Base-by-base conservation (phyloP, 495 filamentous ascomycete species). In the Cudoniella acicularis region DNA sequence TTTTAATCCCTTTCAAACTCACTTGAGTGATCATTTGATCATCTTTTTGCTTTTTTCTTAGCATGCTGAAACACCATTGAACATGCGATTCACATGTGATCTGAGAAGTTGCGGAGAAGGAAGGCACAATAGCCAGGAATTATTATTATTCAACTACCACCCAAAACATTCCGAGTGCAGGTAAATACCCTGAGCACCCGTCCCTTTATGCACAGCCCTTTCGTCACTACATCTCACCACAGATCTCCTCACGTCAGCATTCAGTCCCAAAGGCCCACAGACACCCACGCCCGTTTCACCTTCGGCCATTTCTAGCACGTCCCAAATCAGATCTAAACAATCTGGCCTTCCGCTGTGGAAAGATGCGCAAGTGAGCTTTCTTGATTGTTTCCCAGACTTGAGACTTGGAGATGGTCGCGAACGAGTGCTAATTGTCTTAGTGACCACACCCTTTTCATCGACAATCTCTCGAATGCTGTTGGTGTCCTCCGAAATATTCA, bases 141-240 rank as follows among this genome's bases (percentile, higher is more conserved):
- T n/a, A n/a, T n/a, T n/a, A n/a, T n/a, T n/a, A n/a, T n/a, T n/a
- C n/a, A n/a, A n/a, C 24, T 53, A 63, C 61, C 61, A 64, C 2
- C 63, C 63, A 61, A 63, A 67, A 45, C 57, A 42, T 70, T 83
- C 79, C 0, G 73, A 75, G 61, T 76, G 72, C 57, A 80, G 63
- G 60, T 76, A 74, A n/a, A 83, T 80, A 20, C 92, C 91, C 69
- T 94, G 88, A 10, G 91, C 92, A 1, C 89, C 91, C 0, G 89
- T 93, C 13, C 92, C 92, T 66, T 96, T 96, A 64, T 96, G 89
- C 41, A 96, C 88, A 2, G 88, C 92, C 51, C 92, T 74, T 71
- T 96, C 91, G 71, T 97, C 89, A 56, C 87, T 88, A 51, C 95
- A 67, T n/a, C 73, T 79, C 0, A 86, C 88, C 1, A 92, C 87